A percentile compares a stretch with the other conserved stretches of the same genome.
Evolutionary conservation across 192 early-diverging fungal species (phyloP).

Genomic region (Linnemannia zychae): DNA sequence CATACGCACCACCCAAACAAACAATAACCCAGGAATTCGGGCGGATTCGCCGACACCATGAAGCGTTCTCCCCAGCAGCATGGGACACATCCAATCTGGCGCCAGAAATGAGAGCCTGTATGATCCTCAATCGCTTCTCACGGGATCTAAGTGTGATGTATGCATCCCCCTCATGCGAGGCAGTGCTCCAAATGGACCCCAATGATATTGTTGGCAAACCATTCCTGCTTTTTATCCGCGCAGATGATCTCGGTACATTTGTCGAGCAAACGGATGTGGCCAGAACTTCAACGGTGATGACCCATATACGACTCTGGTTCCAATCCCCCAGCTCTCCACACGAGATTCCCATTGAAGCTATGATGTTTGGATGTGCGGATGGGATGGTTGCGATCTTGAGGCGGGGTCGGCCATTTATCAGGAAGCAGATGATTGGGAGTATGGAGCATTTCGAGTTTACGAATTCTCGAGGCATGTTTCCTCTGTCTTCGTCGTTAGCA

Average conservation of each 20-base stretch:
- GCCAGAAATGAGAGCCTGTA: conserved; percentile 31
- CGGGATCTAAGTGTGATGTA: conserved; percentile 29
- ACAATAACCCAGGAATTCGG: conserved; percentile 34
- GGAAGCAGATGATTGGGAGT: conserved; percentile 12
- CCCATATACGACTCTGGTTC: conserved; percentile 42
- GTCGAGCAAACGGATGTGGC: conserved; percentile 30
- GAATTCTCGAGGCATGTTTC: background rate
- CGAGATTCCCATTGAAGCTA: conserved; percentile 33
- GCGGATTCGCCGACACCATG: conserved; percentile 29
- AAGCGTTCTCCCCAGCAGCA: conserved; percentile 9
- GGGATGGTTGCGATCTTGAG: conserved; percentile 22
- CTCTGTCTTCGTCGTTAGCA: background rate
- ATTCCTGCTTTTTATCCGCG: conserved; percentile 29
- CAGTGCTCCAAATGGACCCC: conserved; percentile 12
- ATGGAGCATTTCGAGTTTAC: background rate
- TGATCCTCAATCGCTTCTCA: conserved; percentile 45
- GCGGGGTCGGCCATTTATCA: conserved; percentile 13
- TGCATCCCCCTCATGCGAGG: conserved; percentile 27
- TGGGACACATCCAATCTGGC: conserved; percentile 18
- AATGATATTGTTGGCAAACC: conserved; percentile 30
- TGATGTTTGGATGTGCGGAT: conserved; percentile 27
- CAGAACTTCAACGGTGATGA: conserved; percentile 25
- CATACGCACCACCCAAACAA: background rate
- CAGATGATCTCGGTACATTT: conserved; percentile 36
- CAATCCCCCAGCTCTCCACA: conserved; percentile 21